phyloP scores from a whole-genome alignment of 2,329 filamentous ascomycete species.

The Alternaria infectoria region DNA sequence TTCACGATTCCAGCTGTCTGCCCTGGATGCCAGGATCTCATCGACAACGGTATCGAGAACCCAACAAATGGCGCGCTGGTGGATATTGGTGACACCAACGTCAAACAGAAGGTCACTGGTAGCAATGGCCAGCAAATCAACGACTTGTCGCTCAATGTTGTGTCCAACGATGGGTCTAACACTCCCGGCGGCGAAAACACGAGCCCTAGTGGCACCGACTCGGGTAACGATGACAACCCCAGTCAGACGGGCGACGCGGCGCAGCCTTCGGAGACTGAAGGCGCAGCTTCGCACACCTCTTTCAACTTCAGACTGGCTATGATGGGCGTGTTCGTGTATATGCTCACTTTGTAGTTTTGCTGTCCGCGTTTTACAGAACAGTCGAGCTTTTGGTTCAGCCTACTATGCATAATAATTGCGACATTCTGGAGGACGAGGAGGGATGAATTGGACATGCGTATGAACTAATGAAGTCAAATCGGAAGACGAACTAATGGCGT shows the following conservation, averaged over 20 bases:
- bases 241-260: constrained; percentile 17
- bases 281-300: constrained; percentile 8
- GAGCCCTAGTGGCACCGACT: constrained; percentile 16
- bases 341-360: constrained; percentile 1
- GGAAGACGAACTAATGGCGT: background rate
- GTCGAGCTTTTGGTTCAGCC: background rate
- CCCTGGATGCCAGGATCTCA: constrained; percentile 74
- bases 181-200: constrained; percentile 55
- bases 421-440: background rate
- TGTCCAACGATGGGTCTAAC: constrained; percentile 62
- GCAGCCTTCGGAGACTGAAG: constrained; percentile 24
- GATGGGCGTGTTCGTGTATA: constrained; percentile 1
- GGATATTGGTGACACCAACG: constrained; percentile 61
- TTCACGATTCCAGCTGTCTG: constrained; percentile 76
- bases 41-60: constrained; percentile 74
- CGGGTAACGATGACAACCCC: background rate
- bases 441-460: background rate
- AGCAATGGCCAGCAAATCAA: constrained; percentile 64
- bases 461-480: background rate
- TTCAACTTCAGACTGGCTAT: constrained; percentile 1
- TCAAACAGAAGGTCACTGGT: constrained; percentile 64
- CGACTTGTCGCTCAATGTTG: constrained; percentile 65
- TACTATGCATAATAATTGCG: background rate
- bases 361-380: background rate
- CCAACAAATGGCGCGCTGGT: constrained; percentile 66